Conservation (phyloP, 495 filamentous ascomycete species). For the Pseudomonodictys pantanalensis region DNA sequence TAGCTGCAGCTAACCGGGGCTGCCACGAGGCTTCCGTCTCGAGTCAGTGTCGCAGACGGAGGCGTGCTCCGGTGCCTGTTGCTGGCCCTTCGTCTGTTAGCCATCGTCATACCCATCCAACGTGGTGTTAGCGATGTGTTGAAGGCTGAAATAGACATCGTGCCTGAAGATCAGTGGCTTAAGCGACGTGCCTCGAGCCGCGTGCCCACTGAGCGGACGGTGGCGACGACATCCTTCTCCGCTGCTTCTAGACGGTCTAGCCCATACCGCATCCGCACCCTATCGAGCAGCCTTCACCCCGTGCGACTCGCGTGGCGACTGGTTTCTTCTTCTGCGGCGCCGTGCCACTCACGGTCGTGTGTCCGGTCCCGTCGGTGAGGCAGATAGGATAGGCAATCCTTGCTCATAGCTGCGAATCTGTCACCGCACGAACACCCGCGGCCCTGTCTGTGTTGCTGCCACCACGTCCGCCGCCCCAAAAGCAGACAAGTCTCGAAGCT, state of each 20-base stretch:
- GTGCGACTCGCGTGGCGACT: slow-evolving; percentile 22
- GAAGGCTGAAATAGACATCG: neutral
- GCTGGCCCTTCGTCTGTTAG: too few relatives aligned
- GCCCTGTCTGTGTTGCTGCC: slow-evolving; percentile 10
- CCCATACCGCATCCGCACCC: neutral
- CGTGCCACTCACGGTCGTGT: slow-evolving; percentile 10
- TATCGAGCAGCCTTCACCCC: neutral
- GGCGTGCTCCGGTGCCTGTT: neutral
- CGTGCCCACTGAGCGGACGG: too few relatives aligned
- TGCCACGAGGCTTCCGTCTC: neutral
- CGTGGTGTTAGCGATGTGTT: too few relatives aligned
- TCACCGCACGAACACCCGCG: neutral
- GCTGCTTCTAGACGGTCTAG: neutral
- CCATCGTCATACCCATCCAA: too few relatives aligned
- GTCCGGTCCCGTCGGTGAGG: slow-evolving; percentile 25
- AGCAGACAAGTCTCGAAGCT: neutral
- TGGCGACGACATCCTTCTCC: too few relatives aligned
- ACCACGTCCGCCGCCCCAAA: slow-evolving; percentile 7
- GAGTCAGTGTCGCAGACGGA: slow-evolving; percentile 2
- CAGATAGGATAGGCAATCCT: slow-evolving; percentile 22
- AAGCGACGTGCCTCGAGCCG: too few relatives aligned
- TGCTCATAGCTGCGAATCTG: slow-evolving; percentile 12
- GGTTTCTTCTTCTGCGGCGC: slow-evolving; percentile 26
- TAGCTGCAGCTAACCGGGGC: neutral
- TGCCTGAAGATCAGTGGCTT: neutral